A percentile compares a stretch with the other conserved stretches of the same genome.
phyloP scores from a whole-genome alignment of 176 grass and related monocot species.

The Musa schizocarpa region DNA sequence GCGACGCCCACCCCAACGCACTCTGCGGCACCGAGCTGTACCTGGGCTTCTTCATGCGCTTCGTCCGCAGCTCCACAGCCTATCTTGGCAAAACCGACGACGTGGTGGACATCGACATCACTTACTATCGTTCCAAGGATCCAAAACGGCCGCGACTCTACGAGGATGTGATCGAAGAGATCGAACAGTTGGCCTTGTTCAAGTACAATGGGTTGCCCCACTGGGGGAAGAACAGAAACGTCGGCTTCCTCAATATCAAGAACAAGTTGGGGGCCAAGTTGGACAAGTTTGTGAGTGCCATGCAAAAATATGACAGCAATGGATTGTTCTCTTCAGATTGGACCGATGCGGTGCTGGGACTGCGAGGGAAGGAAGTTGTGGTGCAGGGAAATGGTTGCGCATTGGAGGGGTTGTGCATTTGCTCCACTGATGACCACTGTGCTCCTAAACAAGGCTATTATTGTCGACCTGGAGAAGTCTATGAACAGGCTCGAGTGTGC shows the following conservation, averaged over 20 bases:
- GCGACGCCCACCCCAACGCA: conserved; percentile 31
- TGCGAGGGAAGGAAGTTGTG: conserved; percentile 18
- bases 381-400: conserved; percentile 39
- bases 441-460: conserved; percentile 30
- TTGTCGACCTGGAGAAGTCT: conserved; percentile 39
- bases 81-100: conserved; percentile 40
- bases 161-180: conserved; percentile 38
- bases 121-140: conserved; percentile 47
- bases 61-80: conserved; percentile 32
- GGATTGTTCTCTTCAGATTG: conserved; percentile 67
- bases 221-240: conserved; percentile 65
- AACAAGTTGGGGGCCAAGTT: conserved; percentile 15
- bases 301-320: conserved; percentile 32
- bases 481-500: conserved; percentile 47
- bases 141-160: conserved; percentile 23
- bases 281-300: conserved; percentile 33
- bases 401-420: conserved; percentile 49
- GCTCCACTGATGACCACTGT: conserved; percentile 36
- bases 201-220: conserved; percentile 51
- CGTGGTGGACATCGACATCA: conserved; percentile 43
- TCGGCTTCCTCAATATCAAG: conserved; percentile 27
- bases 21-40: conserved; percentile 60
- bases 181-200: conserved; percentile 48
- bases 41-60: conserved; percentile 38
- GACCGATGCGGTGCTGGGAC: conserved; percentile 55